Evolutionary conservation across 495 filamentous ascomycete species (phyloP), one percentile per base, ranked within the genome.

Genomic region (Cudoniella acicularis): DNA sequence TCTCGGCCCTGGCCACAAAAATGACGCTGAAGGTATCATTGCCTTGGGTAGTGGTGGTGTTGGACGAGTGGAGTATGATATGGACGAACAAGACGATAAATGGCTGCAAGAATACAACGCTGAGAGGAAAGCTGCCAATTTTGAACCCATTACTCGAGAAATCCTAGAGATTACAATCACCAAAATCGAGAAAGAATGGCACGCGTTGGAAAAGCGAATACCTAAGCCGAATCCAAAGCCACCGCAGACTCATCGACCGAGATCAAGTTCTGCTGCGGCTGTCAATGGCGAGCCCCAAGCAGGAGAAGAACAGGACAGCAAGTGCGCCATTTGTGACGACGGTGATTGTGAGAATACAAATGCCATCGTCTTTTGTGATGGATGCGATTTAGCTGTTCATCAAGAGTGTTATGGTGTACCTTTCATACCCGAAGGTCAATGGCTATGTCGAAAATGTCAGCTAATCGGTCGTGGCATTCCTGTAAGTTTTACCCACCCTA

Each of bases 281-380:
- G 91, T 96, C 23, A 96, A 94, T 73, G 91, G 92, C 27, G 93
- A 96, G 71, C 85, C 87, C 18, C 85, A 85, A 54, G 89, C 83
- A 2, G 92, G 91, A 22, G 94, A 96, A 70, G 94, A 98, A 67
- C 93, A 96, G 66, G 94, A 98, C 64, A 96, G 85, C 69, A 98
- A 97, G 70, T 99, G 94, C 67, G 93, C 89, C 26, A 95, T 99
- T 49, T 99, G 94, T 63, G 94, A 98, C 69, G 94, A 98, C 68
- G 95, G 94, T 25, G 94, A 99, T 66, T 98, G 95, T 65, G 94
- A 98, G 74, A 99, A 98, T 69, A 91, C 92, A n/a, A 99, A 99
- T 71, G 95, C 94, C 6, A 99, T 99, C 67, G 95, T 99, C 21
- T 99, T 98, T 73, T 99, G 94, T 65, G 94, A 99, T 68, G 95